These are phyloP conservation scores for Trypanosoma melophagium DNA, from an alignment of 208 protist genomes.

Conservation along the genomic window DNA sequence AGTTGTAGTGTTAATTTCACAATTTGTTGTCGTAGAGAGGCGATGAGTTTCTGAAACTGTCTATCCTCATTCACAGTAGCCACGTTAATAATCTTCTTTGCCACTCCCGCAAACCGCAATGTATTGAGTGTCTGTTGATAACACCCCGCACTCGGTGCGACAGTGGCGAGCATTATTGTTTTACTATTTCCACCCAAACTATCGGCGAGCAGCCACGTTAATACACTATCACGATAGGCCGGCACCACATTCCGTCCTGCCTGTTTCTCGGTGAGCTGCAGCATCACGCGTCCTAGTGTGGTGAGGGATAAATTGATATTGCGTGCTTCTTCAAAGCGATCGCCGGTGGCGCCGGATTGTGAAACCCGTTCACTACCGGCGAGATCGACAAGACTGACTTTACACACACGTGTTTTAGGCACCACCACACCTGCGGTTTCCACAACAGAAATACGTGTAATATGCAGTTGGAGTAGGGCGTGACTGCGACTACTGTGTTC, in stretches of 20 bases:
- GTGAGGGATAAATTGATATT: slow-evolving; percentile 97
- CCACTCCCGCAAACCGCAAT: slow-evolving; percentile 81
- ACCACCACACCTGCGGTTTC: slow-evolving; percentile 47
- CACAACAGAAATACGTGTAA: slow-evolving; percentile 64
- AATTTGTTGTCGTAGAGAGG: slow-evolving; percentile 72
- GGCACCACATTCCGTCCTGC: slow-evolving; percentile 60
- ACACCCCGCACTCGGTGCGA: slow-evolving; percentile 75
- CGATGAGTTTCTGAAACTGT: slow-evolving; percentile 76
- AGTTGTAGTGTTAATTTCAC: slow-evolving; percentile 77
- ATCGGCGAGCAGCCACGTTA: slow-evolving; percentile 88
- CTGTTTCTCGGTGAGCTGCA: slow-evolving; percentile 81
- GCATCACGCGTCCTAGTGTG: slow-evolving; percentile 88
- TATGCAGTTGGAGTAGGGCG: slow-evolving; percentile 94
- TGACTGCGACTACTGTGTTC: slow-evolving; percentile 95
- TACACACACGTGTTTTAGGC: slow-evolving; percentile 63
- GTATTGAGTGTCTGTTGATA: slow-evolving; percentile 88
- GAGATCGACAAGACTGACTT: slow-evolving; percentile 96
- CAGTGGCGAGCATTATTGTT: slow-evolving; percentile 87
- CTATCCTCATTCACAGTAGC: slow-evolving; percentile 84
- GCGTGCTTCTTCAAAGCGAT: slow-evolving; percentile 92
- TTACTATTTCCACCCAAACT: slow-evolving; percentile 88
- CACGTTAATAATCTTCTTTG: slow-evolving; percentile 86
- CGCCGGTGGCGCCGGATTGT: slow-evolving; percentile 88
- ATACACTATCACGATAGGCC: slow-evolving; percentile 85
- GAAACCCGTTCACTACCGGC: slow-evolving; percentile 95